Percentiles rank a stretch among this genome's conserved stretches.
Conservation (phyloP, 441 rosid genomes). For the Aleurites moluccanus region DNA sequence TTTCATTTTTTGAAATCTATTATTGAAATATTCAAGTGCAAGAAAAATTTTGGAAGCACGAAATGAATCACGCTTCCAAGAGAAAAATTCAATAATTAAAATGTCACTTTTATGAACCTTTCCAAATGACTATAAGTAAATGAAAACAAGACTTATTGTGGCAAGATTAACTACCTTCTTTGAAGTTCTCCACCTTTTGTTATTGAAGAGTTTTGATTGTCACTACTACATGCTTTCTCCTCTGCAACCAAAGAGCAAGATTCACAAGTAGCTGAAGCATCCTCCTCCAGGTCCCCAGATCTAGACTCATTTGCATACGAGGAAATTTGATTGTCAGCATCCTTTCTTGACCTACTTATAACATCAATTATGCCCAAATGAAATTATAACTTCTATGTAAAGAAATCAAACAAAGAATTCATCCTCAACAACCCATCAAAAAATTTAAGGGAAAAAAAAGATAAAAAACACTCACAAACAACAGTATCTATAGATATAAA, state of each 20-base stretch:
- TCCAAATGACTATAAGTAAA: neutral
- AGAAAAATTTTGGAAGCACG: neutral
- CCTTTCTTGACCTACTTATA: constrained; percentile 51
- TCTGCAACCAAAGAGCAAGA: constrained; percentile 73
- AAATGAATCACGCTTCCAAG: neutral
- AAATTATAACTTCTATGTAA: constrained; percentile 10
- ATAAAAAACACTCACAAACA: neutral
- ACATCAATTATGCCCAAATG: constrained; percentile 19
- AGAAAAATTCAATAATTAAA: neutral
- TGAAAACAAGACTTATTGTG: neutral
- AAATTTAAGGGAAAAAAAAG: neutral
- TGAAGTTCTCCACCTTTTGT: constrained; percentile 41
- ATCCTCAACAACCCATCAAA: neutral
- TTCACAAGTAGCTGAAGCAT: constrained; percentile 61
- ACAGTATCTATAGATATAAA: neutral
- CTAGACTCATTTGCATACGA: constrained; percentile 41
- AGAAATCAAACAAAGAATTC: constrained; percentile 9
- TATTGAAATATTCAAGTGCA: neutral
- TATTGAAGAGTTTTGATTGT: constrained; percentile 48
- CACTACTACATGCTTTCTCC: constrained; percentile 68
- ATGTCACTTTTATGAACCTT: neutral
- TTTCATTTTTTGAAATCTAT: neutral
- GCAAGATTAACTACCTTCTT: constrained; percentile 47
- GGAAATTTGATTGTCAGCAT: constrained; percentile 32
- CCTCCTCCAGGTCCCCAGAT: constrained; percentile 42